phyloP scores from a whole-genome alignment of 1,284 basidiomycete genomes.

The Hypsizygus ulmarius region DNA sequence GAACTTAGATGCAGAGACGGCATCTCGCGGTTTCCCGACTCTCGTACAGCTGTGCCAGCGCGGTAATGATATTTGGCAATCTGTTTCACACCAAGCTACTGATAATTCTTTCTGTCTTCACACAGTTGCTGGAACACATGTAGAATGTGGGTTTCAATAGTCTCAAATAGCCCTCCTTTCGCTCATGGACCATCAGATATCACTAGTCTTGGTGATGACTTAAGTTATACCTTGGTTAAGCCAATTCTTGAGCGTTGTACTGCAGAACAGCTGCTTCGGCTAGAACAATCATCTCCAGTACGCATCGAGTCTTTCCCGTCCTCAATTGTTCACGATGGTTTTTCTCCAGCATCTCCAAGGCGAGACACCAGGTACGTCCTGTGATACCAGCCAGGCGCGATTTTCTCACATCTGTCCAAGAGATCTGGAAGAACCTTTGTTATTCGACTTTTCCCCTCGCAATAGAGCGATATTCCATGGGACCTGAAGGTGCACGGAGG shows the following conservation, averaged over 20 bases:
- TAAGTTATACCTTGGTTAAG: constrained; percentile 60
- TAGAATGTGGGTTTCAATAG: constrained; percentile 44
- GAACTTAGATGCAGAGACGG: constrained; percentile 11
- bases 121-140: constrained; percentile 51
- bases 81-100: not conserved
- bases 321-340: constrained; percentile 12
- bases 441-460: constrained; percentile 54
- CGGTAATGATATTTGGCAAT: constrained; percentile 21
- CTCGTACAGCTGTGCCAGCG: constrained; percentile 50
- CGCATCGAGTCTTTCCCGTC: constrained; percentile 31
- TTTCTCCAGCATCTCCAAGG: constrained; percentile 49
- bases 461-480: constrained; percentile 42
- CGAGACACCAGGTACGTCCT: constrained; percentile 54
- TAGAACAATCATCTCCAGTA: constrained; percentile 71
- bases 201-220: constrained; percentile 52
- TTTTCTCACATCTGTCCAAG: constrained; percentile 36
- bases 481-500: constrained; percentile 42
- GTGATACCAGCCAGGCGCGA: constrained; percentile 11
- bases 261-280: constrained; percentile 60
- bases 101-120: constrained; percentile 1
- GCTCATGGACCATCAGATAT: constrained; percentile 41
- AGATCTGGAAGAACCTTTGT: constrained; percentile 68
- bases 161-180: not conserved
- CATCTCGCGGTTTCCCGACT: constrained; percentile 24
- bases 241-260: constrained; percentile 72